Percentiles rank a stretch among this genome's conserved stretches.
These are phyloP conservation scores for Picea sitchensis DNA, from an alignment of 75 land plant species.

Conservation along the genomic window DNA sequence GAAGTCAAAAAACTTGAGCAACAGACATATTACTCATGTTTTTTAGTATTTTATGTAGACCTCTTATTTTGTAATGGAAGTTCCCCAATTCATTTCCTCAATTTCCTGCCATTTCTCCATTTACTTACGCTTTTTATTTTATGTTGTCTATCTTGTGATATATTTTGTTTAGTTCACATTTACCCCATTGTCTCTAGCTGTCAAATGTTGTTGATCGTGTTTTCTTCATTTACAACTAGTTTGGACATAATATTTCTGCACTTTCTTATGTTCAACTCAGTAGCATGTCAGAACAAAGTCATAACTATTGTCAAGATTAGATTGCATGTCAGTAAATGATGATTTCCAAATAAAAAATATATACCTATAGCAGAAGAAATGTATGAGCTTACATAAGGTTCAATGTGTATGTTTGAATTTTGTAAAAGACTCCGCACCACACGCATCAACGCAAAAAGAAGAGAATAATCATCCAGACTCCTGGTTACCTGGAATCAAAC, in stretches of 20 bases:
- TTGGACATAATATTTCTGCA: background rate
- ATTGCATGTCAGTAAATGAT: background rate
- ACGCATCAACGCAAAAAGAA: conserved; percentile 87
- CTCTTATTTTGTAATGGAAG: too few species aligned
- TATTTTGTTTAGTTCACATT: background rate
- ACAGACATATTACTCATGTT: too few species aligned
- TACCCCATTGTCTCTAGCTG: background rate
- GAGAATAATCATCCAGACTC: conserved; percentile 57
- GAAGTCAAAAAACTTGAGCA: too few species aligned
- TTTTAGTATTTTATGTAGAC: too few species aligned
- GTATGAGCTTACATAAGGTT: conserved; percentile 82
- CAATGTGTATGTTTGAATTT: conserved; percentile 86
- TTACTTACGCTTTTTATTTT: too few species aligned
- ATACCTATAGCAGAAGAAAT: background rate
- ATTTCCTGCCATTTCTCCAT: too few species aligned
- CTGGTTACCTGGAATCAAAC: conserved; percentile 59
- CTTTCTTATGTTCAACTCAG: background rate
- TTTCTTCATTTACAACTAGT: background rate
- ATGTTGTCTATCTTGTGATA: background rate
- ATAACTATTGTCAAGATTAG: background rate
- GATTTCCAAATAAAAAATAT: background rate
- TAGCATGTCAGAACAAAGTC: too few species aligned
- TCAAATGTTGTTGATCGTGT: background rate
- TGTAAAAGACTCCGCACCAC: conserved; percentile 70
- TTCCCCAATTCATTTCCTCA: too few species aligned